Conservation (phyloP, 1,139 yeast genomes). For the Zygotorulaspora mrakii region DNA sequence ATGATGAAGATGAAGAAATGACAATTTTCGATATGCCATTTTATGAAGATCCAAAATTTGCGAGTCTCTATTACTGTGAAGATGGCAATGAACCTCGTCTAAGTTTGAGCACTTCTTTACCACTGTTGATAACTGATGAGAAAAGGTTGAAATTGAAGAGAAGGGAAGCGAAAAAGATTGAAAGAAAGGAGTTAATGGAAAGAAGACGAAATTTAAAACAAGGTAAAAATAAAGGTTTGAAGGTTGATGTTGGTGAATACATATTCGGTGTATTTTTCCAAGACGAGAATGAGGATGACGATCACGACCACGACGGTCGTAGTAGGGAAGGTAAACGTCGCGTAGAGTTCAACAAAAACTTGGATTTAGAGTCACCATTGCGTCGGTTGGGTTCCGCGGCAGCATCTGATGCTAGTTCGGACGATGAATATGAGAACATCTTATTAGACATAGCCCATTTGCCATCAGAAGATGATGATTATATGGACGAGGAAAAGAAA, state of each 20-base stretch:
- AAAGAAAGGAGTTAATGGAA: slow-evolving; percentile 30
- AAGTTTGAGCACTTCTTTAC: slow-evolving; percentile 37
- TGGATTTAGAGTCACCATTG: slow-evolving; percentile 26
- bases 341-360: slow-evolving; percentile 10
- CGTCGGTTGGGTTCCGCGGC: slow-evolving; percentile 27
- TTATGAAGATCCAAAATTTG: slow-evolving; percentile 39
- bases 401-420: slow-evolving; percentile 38
- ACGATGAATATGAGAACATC: slow-evolving; percentile 38
- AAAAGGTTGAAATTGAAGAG: slow-evolving; percentile 26
- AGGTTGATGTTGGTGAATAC: slow-evolving; percentile 33
- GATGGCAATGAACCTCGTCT: slow-evolving; percentile 35
- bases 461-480: slow-evolving; percentile 36
- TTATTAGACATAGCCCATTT: slow-evolving; percentile 37
- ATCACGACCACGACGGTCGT: slow-evolving; percentile 15
- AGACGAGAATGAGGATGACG: slow-evolving; percentile 34
- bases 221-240: slow-evolving; percentile 18
- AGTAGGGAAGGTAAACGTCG: slow-evolving; percentile 1
- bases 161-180: slow-evolving; percentile 38
- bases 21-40: slow-evolving; percentile 38
- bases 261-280: slow-evolving; percentile 36
- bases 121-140: slow-evolving; percentile 39
- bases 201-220: slow-evolving; percentile 27
- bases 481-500: slow-evolving; percentile 15
- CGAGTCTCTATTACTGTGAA: slow-evolving; percentile 33
- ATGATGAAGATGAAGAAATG: slow-evolving; percentile 41